These are phyloP conservation scores for Trichomonascaceae sp. DNA, from an alignment of 1,139 yeast genomes.

Conservation along the genomic window DNA sequence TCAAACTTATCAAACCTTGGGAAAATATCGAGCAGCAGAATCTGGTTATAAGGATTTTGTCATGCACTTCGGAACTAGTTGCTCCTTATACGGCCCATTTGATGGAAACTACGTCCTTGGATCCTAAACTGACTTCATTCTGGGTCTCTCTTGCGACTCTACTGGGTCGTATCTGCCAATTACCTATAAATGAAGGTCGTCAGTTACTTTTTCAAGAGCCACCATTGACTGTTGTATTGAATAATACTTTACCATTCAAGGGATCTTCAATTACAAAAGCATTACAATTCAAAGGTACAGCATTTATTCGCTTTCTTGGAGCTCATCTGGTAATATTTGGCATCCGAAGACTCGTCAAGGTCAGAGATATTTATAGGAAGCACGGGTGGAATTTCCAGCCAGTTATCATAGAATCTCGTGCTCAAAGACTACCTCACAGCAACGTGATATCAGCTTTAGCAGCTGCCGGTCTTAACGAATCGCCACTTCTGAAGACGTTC, in stretches of 20 bases:
- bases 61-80: constrained; percentile 59
- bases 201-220: constrained; percentile 25
- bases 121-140: constrained; percentile 68
- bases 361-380: constrained; percentile 37
- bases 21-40: constrained; percentile 60
- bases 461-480: constrained; percentile 31
- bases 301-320: constrained; percentile 59
- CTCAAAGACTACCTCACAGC: constrained; percentile 45
- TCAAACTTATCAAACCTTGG: constrained; percentile 74
- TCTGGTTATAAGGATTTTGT: constrained; percentile 48
- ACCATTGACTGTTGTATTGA: constrained; percentile 36
- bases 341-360: constrained; percentile 45
- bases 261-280: constrained; percentile 54
- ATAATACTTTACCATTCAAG: constrained; percentile 64
- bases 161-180: constrained; percentile 50
- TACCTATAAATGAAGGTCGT: constrained; percentile 34
- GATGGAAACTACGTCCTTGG: constrained; percentile 46
- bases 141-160: constrained; percentile 74
- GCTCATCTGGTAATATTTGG: constrained; percentile 53
- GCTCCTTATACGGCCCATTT: constrained; percentile 60
- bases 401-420: constrained; percentile 36
- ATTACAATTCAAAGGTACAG: constrained; percentile 44
- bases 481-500: constrained; percentile 36
- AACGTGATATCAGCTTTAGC: constrained; percentile 32
- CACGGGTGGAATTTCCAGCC: constrained; percentile 38